Base-by-base conservation (phyloP, 306 rosid genomes). In the Alnus glutinosa region DNA sequence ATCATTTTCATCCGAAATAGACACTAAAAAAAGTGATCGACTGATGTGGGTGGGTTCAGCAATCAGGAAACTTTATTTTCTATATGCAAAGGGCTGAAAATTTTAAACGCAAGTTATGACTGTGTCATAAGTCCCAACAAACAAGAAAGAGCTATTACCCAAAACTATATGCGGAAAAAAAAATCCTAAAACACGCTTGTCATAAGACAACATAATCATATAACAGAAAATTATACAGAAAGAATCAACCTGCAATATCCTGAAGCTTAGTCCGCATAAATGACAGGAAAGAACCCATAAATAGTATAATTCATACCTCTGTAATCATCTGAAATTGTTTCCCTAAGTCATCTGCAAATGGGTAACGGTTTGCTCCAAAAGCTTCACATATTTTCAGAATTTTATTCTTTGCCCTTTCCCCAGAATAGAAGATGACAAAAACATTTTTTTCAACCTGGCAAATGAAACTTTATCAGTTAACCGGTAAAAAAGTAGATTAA, bases 301-400 rank as follows among this genome's bases (percentile, higher is more conserved):
- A 70, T 66, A 67, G 51, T 69, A 72, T 42, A 52, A 42, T 2
- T 49, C 30, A 28, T 88, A 90, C 97, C 97, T 92, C 97, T 70
- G 80, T 79, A 66, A 91, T 83, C 74, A 87, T 86, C 85, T 89
- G 92, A 83, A 81, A 77, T 81, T 92, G 92, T 83, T 88, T 92
- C 47, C 82, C 74, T 71, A 86, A 47, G 71, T 89, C 97, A 75
- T 94, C 94, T 10, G 91, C 75, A 85, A 94, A 89, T 73, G 97
- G 93, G 83, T 94, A 94, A 69, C 92, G 92, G 79, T 89, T 94
- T 78, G 97, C 97, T 70, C 94, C 94, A 85, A 90, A 92, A 82
- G 93, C 97, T 66, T 88, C 97, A 71, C 94, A 88, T 82, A 94
- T 92, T 84, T 94, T 94, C 69, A 88, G 77, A 81, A 90, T 87